Conservation (phyloP, 306 rosid species). For the Rosa multiflora region DNA sequence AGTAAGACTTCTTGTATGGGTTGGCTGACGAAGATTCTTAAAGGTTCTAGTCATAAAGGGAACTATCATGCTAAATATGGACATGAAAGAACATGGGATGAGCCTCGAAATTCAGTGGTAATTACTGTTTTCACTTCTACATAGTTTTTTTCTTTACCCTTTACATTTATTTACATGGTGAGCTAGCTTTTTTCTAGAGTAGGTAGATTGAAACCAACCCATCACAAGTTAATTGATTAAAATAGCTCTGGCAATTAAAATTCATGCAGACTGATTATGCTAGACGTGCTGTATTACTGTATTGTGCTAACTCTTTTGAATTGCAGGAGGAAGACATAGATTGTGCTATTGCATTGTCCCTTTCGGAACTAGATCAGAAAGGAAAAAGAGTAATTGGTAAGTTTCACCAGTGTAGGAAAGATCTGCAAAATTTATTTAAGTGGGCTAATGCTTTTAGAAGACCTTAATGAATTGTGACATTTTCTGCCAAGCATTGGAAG, state of each 20-base stretch:
- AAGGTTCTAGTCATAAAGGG: slow-evolving; percentile 61
- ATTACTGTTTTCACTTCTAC: slow-evolving; percentile 28
- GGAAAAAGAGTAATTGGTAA: slow-evolving; percentile 57
- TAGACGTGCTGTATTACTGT: background rate
- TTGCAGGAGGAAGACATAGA: slow-evolving; percentile 77
- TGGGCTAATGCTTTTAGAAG: slow-evolving; percentile 6
- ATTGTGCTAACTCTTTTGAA: slow-evolving; percentile 18
- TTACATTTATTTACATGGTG: background rate
- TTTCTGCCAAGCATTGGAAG: background rate
- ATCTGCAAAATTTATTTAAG: background rate
- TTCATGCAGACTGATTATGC: slow-evolving; percentile 7
- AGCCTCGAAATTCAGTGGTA: slow-evolving; percentile 62
- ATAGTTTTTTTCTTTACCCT: slow-evolving; percentile 4
- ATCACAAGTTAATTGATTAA: slow-evolving; percentile 21
- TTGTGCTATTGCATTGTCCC: slow-evolving; percentile 71
- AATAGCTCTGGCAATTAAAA: slow-evolving; percentile 27
- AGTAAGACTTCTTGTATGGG: slow-evolving; percentile 50
- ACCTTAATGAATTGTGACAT: background rate
- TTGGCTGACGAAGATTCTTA: slow-evolving; percentile 76
- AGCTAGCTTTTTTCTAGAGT: slow-evolving; percentile 18
- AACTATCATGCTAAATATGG: slow-evolving; percentile 48
- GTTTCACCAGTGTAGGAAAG: slow-evolving; percentile 28
- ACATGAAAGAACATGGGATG: slow-evolving; percentile 53
- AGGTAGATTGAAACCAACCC: slow-evolving; percentile 4
- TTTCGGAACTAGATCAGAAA: slow-evolving; percentile 60